These are phyloP conservation scores for Veloboletus limbatus DNA, from an alignment of 1,284 basidiomycete species.

Conservation along the genomic window DNA sequence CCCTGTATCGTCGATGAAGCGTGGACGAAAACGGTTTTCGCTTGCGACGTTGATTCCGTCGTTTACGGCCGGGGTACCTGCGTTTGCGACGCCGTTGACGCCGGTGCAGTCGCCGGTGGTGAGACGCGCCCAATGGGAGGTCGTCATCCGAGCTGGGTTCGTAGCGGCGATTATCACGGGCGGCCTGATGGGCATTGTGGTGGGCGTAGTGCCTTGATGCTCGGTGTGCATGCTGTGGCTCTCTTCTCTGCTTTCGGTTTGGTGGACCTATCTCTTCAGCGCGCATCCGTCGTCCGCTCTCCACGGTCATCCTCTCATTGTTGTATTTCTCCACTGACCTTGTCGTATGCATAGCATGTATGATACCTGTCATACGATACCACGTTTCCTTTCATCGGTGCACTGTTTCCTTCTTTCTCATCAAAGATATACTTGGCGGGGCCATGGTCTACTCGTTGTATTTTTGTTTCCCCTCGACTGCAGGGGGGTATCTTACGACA, in stretches of 20 bases:
- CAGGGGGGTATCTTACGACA: no score
- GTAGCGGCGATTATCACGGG: slow-evolving; percentile 30
- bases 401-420: no score
- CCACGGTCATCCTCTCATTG: no score
- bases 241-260: no score
- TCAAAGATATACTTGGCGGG: no score
- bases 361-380: not conserved
- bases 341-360: no score
- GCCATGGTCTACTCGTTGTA: no score
- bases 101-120: slow-evolving; percentile 66
- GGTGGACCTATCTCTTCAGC: no score
- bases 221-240: not conserved
- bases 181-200: slow-evolving; percentile 15
- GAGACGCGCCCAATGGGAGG: slow-evolving; percentile 75
- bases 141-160: slow-evolving; percentile 45
- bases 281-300: not conserved
- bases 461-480: no score
- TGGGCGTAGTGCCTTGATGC: slow-evolving; percentile 23
- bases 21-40: not conserved
- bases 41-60: slow-evolving; percentile 40
- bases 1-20: not conserved
- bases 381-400: no score
- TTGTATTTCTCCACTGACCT: no score
- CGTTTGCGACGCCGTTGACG: slow-evolving; percentile 67
- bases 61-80: slow-evolving; percentile 57